These are phyloP conservation scores for Aspergillus hortae DNA, from an alignment of 2,329 filamentous ascomycete species.

Conservation along the genomic window DNA sequence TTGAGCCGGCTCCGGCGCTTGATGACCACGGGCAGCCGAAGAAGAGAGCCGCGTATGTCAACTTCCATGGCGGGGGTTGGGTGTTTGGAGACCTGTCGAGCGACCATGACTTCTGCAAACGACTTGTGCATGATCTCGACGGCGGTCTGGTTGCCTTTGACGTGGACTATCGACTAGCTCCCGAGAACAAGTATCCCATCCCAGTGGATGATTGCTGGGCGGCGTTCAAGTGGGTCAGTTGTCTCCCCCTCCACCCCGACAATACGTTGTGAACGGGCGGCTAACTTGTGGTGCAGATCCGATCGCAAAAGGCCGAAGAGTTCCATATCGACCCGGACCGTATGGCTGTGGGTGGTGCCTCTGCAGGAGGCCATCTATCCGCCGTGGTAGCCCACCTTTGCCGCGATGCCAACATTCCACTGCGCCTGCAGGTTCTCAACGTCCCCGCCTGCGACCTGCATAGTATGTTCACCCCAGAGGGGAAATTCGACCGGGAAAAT, in stretches of 20 bases:
- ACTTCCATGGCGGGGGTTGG: slow-evolving; percentile 43
- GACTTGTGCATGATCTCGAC: slow-evolving; percentile 34
- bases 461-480: slow-evolving; percentile 32
- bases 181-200: slow-evolving; percentile 37
- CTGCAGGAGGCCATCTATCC: slow-evolving; percentile 39
- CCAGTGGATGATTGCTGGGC: slow-evolving; percentile 39
- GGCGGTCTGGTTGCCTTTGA: slow-evolving; percentile 42
- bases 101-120: slow-evolving; percentile 42
- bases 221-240: slow-evolving; percentile 38
- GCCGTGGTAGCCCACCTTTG: slow-evolving; percentile 39
- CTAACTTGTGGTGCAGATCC: slow-evolving; percentile 23
- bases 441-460: slow-evolving; percentile 38
- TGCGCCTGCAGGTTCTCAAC: slow-evolving; percentile 35
- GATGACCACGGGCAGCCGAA: slow-evolving; percentile 22
- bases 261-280: background rate
- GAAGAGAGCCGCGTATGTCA: slow-evolving; percentile 40
- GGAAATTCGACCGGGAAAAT: slow-evolving; percentile 31
- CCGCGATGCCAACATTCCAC: slow-evolving; percentile 33
- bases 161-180: slow-evolving; percentile 43
- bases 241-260: background rate
- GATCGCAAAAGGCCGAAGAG: slow-evolving; percentile 27
- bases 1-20: slow-evolving; percentile 29
- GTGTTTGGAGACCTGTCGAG: slow-evolving; percentile 39
- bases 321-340: slow-evolving; percentile 34
- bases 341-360: slow-evolving; percentile 37